These are phyloP conservation scores for Neocucurbitaria cava DNA, from an alignment of 2,329 filamentous ascomycete species.

Conservation along the genomic window DNA sequence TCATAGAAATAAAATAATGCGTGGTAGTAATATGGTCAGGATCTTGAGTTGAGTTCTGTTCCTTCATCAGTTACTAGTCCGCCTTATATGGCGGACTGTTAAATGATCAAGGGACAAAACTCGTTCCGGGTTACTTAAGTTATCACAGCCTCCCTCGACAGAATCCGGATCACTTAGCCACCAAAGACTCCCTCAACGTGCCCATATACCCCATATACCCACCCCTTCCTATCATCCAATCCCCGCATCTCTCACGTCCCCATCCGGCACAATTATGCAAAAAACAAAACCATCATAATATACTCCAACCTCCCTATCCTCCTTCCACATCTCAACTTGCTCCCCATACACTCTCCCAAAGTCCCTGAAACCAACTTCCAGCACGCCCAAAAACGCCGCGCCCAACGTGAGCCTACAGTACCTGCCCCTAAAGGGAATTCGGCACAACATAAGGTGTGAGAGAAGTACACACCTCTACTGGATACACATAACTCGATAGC, in stretches of 20 bases:
- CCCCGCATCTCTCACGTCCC: neutral
- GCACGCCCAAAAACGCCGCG: neutral
- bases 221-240: neutral
- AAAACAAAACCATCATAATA: neutral
- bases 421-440: too few species aligned
- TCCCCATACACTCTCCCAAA: neutral
- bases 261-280: neutral
- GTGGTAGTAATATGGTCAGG: too few species aligned
- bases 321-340: neutral
- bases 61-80: too few species aligned
- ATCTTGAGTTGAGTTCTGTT: too few species aligned
- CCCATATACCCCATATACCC: neutral
- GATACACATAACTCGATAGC: too few species aligned
- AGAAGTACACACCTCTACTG: too few species aligned
- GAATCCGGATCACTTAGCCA: neutral
- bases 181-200: neutral
- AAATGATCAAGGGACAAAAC: too few species aligned
- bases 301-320: conserved; percentile 2
- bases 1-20: too few species aligned
- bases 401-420: neutral
- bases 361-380: neutral
- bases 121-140: too few species aligned
- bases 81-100: too few species aligned
- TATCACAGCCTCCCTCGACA: too few species aligned
- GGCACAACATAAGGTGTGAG: too few species aligned